Evolutionary conservation across 345 rosid species (phyloP), one percentile per base, ranked within the genome.

Genomic region (Aquilaria yunnanensis): DNA sequence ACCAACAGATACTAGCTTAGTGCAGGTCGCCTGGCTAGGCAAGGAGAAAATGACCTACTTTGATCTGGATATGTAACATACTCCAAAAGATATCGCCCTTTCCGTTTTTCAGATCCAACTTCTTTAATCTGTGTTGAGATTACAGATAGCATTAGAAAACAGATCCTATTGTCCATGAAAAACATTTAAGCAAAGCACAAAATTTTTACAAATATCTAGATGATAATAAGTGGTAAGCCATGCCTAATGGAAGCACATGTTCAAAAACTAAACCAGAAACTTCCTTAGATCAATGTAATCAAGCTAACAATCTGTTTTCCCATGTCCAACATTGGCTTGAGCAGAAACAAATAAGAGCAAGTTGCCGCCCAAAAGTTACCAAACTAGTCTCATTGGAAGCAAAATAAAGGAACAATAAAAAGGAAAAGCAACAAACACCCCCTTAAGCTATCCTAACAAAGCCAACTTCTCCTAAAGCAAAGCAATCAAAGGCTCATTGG

Each of bases 11-110:
- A 32, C 57, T 23, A 23, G 43, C 43, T 37, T 37, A 37, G 43
- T 37, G 7, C 43, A 3, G 7, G 43, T 3, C 43, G 4, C 43
- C 4, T 7, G 5, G 7, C 32, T 14, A 13, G 56, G 62, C 8
- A 32, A 14, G 66, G 7, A 63, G 49, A 50, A 29, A 56, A 31
- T 11, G 16, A 72, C 85, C 82, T 71, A 85, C 87, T 70, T 71
- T 85, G 82, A 63, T 80, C 85, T 2, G 87, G 82, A 69, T 70
- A 85, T 58, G 82, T 87, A 66, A 47, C 16, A 64, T 65, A 85
- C 57, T 80, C 77, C 73, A 80, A 14, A 11, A 56, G 60, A 65
- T 34, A 51, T 30, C 23, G 7, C n/a, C 47, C n/a, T 11, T 43
- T 62, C 29, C 5, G 32, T 2, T 29, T 48, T 71, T 4, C 68